Percentiles rank a stretch among this genome's conserved stretches.
Evolutionary conservation across 108 stramenopile species (phyloP).

Genomic region (Chaetoceros muelleri): DNA sequence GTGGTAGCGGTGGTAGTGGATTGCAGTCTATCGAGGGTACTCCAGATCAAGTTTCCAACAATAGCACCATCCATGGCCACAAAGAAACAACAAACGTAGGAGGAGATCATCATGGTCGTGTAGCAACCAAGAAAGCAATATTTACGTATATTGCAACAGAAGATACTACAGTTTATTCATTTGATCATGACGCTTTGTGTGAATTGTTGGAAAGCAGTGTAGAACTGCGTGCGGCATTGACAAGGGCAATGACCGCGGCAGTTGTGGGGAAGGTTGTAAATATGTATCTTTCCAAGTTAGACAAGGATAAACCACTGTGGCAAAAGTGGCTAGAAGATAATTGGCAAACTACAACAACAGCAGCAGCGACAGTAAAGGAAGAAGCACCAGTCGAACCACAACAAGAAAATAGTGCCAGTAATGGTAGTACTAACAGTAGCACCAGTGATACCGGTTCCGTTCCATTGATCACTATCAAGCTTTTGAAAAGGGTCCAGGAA

Average conservation of each 20-base stretch:
- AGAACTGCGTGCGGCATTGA: slow-evolving; percentile 58
- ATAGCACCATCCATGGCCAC: too few relatives aligned
- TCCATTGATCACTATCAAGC: too few relatives aligned
- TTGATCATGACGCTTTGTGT: slow-evolving; percentile 69
- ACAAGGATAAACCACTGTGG: background rate
- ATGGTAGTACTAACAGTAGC: too few relatives aligned
- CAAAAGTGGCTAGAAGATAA: background rate
- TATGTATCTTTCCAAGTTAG: slow-evolving; percentile 11
- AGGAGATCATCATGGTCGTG: too few relatives aligned
- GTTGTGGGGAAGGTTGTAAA: slow-evolving; percentile 80
- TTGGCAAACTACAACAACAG: too few relatives aligned
- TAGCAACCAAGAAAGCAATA: slow-evolving; percentile 13
- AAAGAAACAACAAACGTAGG: background rate
- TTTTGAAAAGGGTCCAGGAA: too few relatives aligned
- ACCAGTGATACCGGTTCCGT: too few relatives aligned
- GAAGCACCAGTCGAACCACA: too few relatives aligned
- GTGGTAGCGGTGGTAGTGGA: background rate
- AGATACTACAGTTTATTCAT: slow-evolving; percentile 49
- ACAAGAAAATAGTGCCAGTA: too few relatives aligned
- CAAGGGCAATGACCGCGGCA: slow-evolving; percentile 72
- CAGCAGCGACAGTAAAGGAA: too few relatives aligned
- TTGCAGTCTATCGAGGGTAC: background rate
- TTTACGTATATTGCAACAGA: slow-evolving; percentile 55
- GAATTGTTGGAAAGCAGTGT: slow-evolving; percentile 47
- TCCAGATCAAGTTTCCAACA: too few relatives aligned